Evolutionary conservation across 2,329 filamentous ascomycete genomes (phyloP).

Genomic region (Xylariaceae sp.): DNA sequence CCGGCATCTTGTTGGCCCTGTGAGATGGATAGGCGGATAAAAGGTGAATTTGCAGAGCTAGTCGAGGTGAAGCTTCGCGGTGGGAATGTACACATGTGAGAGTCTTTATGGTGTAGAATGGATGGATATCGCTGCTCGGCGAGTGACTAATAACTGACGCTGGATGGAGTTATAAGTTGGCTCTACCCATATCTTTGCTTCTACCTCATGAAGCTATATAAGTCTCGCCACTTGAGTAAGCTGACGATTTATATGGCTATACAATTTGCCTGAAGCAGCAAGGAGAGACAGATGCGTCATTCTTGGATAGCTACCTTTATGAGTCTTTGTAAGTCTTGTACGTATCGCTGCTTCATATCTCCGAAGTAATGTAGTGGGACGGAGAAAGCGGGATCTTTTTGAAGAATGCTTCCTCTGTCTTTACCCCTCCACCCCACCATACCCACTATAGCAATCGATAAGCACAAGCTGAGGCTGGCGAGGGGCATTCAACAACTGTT

Average conservation of each 20-base stretch:
- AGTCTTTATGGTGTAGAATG: background rate
- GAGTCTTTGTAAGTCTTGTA: constrained; percentile 5
- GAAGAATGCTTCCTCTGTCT: background rate
- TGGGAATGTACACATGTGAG: background rate
- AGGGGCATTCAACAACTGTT: too few relatives aligned
- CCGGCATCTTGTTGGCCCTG: constrained; percentile 69
- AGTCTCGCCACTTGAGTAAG: constrained; percentile 1
- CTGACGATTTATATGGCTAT: background rate
- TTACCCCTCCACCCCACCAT: constrained; percentile 26
- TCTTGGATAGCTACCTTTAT: background rate
- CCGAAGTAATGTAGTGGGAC: constrained; percentile 15
- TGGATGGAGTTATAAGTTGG: constrained; percentile 23
- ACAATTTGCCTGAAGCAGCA: background rate
- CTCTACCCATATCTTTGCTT: constrained; percentile 5
- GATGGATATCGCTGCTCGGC: constrained; percentile 2
- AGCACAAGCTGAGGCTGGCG: constrained; percentile 5
- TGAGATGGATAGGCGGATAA: constrained; percentile 7
- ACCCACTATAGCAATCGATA: constrained; percentile 17
- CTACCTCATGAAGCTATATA: background rate
- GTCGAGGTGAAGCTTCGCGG: background rate
- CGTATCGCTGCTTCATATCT: background rate
- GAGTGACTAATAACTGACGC: constrained; percentile 23
- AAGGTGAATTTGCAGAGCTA: constrained; percentile 11
- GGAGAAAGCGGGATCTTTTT: constrained; percentile 4
- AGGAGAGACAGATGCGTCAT: background rate